These are phyloP conservation scores for Stagonosporopsis rhizophila DNA, from an alignment of 2,329 filamentous ascomycete species.

Conservation along the genomic window DNA sequence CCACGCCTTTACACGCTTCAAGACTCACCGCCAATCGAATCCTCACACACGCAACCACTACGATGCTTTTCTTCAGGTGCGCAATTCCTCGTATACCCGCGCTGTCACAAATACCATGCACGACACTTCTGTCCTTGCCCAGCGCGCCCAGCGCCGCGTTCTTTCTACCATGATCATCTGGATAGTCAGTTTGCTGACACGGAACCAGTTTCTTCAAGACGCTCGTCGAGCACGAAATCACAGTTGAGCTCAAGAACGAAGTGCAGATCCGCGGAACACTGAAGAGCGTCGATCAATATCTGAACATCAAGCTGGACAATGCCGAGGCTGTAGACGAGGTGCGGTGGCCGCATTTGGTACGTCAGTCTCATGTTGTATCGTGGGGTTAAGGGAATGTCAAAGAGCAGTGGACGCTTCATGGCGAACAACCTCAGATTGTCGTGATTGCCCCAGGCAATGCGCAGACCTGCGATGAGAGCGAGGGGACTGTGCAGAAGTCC, in stretches of 20 bases:
- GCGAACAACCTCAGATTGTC: too few species aligned
- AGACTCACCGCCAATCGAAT: too few species aligned
- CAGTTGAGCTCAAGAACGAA: conserved; percentile 99
- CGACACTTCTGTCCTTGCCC: neutral
- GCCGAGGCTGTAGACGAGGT: conserved; percentile 91
- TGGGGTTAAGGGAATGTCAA: neutral
- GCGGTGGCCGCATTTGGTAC: conserved; percentile 90
- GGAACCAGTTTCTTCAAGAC: conserved; percentile 87
- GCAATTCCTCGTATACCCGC: neutral
- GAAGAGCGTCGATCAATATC: conserved; percentile 97
- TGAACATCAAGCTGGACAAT: conserved; percentile 98
- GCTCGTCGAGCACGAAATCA: conserved; percentile 95
- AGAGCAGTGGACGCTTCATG: too few species aligned
- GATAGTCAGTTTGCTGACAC: conserved; percentile 1
- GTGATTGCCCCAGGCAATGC: neutral
- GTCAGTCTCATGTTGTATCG: conserved; percentile 15
- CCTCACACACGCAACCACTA: neutral
- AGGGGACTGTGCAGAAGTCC: neutral
- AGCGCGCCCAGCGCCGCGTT: neutral
- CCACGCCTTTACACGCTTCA: neutral
- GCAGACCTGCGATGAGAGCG: neutral
- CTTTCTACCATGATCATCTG: neutral
- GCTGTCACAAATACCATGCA: neutral
- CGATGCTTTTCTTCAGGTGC: conserved; percentile 63
- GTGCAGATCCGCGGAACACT: conserved; percentile 94